Evolutionary conservation across 805 yeast species (phyloP).

Genomic region (Lipomyces sp.): DNA sequence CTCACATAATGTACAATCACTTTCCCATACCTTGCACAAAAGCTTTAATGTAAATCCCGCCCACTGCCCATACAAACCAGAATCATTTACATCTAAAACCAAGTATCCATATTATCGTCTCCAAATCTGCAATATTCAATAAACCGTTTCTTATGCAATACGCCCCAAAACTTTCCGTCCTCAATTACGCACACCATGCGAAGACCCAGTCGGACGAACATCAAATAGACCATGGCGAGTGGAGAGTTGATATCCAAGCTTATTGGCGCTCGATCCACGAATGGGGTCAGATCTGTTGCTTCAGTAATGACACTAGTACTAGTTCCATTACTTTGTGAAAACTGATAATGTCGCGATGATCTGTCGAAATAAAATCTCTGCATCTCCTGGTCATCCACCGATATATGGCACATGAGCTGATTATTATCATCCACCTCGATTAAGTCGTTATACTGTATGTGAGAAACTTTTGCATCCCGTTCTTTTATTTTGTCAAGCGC

Average conservation of each 20-base stretch:
- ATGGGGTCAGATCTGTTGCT: slow-evolving; percentile 50
- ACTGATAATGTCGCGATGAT: slow-evolving; percentile 17
- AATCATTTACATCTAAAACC: slow-evolving; percentile 22
- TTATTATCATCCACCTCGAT: slow-evolving; percentile 23
- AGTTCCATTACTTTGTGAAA: neutral
- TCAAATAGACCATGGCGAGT: slow-evolving; percentile 55
- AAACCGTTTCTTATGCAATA: slow-evolving; percentile 58
- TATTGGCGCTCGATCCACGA: slow-evolving; percentile 55
- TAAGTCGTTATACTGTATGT: slow-evolving; percentile 36
- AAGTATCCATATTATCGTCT: slow-evolving; percentile 34
- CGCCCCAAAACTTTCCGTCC: slow-evolving; percentile 56
- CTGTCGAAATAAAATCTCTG: slow-evolving; percentile 35
- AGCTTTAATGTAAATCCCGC: neutral
- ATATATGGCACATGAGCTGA: slow-evolving; percentile 40
- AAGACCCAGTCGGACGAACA: slow-evolving; percentile 59
- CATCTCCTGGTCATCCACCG: slow-evolving; percentile 37
- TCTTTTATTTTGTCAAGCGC: slow-evolving; percentile 53
- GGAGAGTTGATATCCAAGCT: slow-evolving; percentile 56
- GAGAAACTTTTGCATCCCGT: slow-evolving; percentile 15
- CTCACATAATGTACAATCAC: neutral
- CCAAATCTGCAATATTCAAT: slow-evolving; percentile 51
- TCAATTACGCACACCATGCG: slow-evolving; percentile 54
- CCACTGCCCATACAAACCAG: neutral
- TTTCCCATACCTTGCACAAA: neutral
- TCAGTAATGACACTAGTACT: slow-evolving; percentile 26